Base-by-base conservation (phyloP, 768 basidiomycete genomes). In the Cyclocybe cylindracea region DNA sequence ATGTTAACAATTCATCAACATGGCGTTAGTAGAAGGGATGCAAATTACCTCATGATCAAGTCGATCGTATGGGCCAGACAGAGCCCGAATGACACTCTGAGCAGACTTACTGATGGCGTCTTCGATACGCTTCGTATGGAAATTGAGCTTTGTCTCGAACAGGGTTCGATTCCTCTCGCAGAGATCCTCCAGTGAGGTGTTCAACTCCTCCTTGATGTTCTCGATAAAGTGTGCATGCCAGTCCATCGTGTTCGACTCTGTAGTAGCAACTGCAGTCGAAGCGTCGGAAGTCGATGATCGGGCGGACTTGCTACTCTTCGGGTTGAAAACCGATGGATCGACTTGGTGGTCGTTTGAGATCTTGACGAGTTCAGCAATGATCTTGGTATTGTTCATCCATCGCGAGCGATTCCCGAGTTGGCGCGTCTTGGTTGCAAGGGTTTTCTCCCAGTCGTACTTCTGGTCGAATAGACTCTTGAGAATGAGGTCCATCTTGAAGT, bases 391-490 rank as follows among this genome's bases (percentile, higher is more conserved):
- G 32, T 55, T 48, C 29, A 61, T 39, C 57, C 60, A 61, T 3
- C 39, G 10, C 7, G 51, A 41, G 1, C 36, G 38, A 3, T 48
- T 24, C 10, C 58, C 59, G 19, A 60, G 39, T 10, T 39, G 14
- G 0, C 53, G 54, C 5, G 55, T 39, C 24, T 50, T 47, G 11
- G 11, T 18, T 10, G 50, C 55, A 2, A 62, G 19, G 7, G 55
- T 47, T 32, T 58, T 57, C 44, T 65, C 63, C 59, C 60, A 61
- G 7, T 59, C 58, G 8, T 46, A 42, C 10, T 52, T 53, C 6
- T 57, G 56, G 2, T 42, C 39, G 34, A 59, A 62, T 4, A 61
- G 46, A 2, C 50, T 51, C 3, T 52, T 10, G 11, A 62, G 55
- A 3, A 65, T 44, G 19, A 46, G 9, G 14, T 59, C 49, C 52